Evolutionary conservation across 352 stramenopile species (phyloP), one percentile per base, ranked within the genome.

Genomic region (Globisporangium camurandrum): DNA sequence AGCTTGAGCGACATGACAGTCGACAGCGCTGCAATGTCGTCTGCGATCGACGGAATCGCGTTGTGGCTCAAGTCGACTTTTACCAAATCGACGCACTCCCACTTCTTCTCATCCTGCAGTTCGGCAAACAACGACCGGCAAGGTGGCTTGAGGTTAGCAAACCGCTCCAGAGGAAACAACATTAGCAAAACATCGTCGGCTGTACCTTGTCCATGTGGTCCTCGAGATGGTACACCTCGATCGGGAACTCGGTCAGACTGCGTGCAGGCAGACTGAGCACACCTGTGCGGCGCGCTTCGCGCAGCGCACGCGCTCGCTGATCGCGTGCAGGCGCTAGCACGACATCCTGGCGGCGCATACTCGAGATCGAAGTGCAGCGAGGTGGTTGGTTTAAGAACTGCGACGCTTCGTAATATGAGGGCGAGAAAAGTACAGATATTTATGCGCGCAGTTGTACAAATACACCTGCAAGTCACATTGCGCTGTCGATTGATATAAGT

Each of bases 51-150:
- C 1, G 61, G 36, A 49, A 92, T 90, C 0, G 67, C 59, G 52
- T 92, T 90, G 59, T 90, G 81, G 44, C 81, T 92, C 47, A 92
- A 54, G 39, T 92, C 81, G 27, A 89, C 69, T 61, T 88, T 92
- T 36, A 85, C 43, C 34, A 92, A 51, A 51, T 90, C 81, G 23
- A 90, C 73, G 50, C 81, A 92, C 54, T 92, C 81, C 81, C 81
- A 92, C 46, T 77, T 83, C 53, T 90, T 88, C 52, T 92, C 81
- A 22, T 92, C 81, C 71, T 84, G 40, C 24, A n/a, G 23, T n/a
- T 4, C 6, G 14, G 19, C 43, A 11, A 19, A 1, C 7, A 22
- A n/a, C 11, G 16, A 16, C 4, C 31, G 20, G 4, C 12, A 8
- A 38, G 23, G 0, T 23, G 4, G 19, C 14, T 30, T 24, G 24